Conservation (phyloP, 306 rosid genomes). For the Acmispon strigosus region DNA sequence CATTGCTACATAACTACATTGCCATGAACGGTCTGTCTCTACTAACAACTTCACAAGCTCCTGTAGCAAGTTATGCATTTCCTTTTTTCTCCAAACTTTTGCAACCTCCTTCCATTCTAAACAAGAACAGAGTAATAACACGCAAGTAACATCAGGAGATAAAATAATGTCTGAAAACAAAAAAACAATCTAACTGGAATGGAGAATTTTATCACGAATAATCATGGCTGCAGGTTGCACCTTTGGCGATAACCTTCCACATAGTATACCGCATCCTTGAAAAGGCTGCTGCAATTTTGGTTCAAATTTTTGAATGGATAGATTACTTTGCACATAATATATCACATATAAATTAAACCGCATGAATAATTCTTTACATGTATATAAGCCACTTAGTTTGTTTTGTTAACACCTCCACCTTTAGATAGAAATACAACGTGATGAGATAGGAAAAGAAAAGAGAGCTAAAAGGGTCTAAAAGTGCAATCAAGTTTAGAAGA, state of each 20-base stretch:
- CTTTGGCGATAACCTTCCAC: constrained; percentile 32
- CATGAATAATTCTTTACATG: too few species aligned
- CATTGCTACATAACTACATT: not conserved
- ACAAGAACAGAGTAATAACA: too few species aligned
- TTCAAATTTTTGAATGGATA: not conserved
- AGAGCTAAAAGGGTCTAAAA: too few species aligned
- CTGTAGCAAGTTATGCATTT: constrained; percentile 21
- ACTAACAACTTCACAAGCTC: constrained; percentile 24
- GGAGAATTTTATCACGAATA: not conserved
- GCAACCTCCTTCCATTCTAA: constrained; percentile 30
- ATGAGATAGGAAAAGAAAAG: too few species aligned
- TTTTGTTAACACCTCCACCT: too few species aligned
- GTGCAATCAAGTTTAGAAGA: too few species aligned
- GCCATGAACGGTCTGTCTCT: constrained; percentile 26
- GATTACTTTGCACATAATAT: not conserved
- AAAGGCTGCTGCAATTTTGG: constrained; percentile 24
- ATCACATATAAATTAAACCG: too few species aligned
- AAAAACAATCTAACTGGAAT: not conserved
- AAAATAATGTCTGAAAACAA: not conserved
- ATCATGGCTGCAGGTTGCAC: constrained; percentile 1
- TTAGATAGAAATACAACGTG: too few species aligned
- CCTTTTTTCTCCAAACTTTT: constrained; percentile 28
- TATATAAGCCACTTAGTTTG: too few species aligned
- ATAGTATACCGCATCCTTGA: constrained; percentile 22
- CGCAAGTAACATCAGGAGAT: not conserved